Evolutionary conservation across 805 yeast species (phyloP), one percentile per base, ranked within the genome.

Genomic region (Scheffersomyces coipomensis): DNA sequence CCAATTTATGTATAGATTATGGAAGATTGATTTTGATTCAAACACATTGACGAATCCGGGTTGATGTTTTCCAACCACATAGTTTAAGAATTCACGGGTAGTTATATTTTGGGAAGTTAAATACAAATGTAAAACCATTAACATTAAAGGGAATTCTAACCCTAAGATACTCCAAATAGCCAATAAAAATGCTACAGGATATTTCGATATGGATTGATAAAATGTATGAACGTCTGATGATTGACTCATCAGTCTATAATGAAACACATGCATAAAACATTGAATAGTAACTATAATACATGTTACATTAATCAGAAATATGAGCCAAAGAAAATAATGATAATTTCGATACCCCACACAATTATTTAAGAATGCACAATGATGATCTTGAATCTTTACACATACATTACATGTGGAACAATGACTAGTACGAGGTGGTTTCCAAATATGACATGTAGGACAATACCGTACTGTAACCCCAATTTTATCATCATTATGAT

Each of bases 401-500:
- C 96, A 88, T 6, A 68, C 67, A 45, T 78, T 78, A 60, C 96
- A 87, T 2, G 68, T 67, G 1, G 81, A 70, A 52, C 96, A 87
- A 58, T 87, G 96, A 44, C 68, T 60, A 15, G 67, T 63, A 38
- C 95, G 62, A 1, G 89, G 87, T 8, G 88, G 83, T 47, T 91
- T 61, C 91, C 95, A 86, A 12, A 68, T 58, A 39, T 66, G 71
- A 44, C 75, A 70, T 4, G 74, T 69, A 23, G 64, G 34, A 49
- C 90, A 83, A 55, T 82, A 83, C 48, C 77, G 77, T 18, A 78
- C 65, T 3, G 62, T 51, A 0, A 78, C 78, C 1, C 73, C 67
- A 16, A 52, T 40, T 1, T 43, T 37, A 1, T 40, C 47, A 34
- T 55, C 52, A 6, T 51, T 33, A 34, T 44, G 49, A 11, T 75